phyloP scores from a whole-genome alignment of 176 grass and related monocot species.

The Hyparrhenia diplandra region DNA sequence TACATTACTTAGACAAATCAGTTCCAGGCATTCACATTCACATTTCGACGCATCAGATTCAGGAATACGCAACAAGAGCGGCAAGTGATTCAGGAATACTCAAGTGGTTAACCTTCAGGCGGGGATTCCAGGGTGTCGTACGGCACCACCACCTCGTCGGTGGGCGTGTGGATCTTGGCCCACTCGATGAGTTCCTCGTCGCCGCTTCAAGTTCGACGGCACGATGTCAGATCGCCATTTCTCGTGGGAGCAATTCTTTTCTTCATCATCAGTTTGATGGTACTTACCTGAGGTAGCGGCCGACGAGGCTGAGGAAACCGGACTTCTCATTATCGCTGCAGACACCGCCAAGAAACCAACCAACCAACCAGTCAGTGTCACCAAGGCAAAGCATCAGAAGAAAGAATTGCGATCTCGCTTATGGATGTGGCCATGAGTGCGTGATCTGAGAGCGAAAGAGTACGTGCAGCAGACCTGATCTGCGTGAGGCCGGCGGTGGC shows the following conservation, averaged over 20 bases:
- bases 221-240: not conserved
- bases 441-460: not conserved
- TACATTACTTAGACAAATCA: not conserved
- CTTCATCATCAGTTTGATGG: not conserved
- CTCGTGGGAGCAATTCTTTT: not conserved
- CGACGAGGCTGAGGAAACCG: conserved; percentile 76
- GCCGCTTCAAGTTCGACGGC: conserved; percentile 31
- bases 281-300: conserved; percentile 81
- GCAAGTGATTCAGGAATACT: too few relatives aligned
- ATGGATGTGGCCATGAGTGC: not conserved
- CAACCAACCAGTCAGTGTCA: not conserved
- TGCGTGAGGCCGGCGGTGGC: conserved; percentile 50
- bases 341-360: not conserved
- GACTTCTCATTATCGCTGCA: conserved; percentile 90
- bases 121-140: conserved; percentile 66
- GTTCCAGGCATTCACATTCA: not conserved
- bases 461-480: conserved; percentile 66
- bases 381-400: not conserved
- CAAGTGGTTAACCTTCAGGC: conserved; percentile 43
- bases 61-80: not conserved
- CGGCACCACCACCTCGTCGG: conserved; percentile 82
- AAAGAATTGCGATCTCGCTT: not conserved
- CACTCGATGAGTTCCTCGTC: conserved; percentile 86
- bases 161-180: conserved; percentile 88
- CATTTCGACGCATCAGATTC: not conserved